These are phyloP conservation scores for Venustampulla echinocandica DNA, from an alignment of 495 filamentous ascomycete species.

Conservation along the genomic window DNA sequence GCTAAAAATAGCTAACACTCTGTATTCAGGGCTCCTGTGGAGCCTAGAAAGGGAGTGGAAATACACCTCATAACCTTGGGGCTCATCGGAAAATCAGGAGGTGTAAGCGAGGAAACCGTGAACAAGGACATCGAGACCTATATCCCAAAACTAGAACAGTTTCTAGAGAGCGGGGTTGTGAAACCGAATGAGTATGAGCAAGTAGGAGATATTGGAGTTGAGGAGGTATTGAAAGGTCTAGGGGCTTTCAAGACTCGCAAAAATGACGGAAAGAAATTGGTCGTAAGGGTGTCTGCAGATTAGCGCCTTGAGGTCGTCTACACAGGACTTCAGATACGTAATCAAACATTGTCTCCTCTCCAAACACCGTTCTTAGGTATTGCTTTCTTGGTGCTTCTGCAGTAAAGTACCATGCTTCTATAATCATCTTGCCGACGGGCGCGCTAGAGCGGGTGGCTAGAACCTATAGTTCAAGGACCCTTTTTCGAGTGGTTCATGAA, in stretches of 20 bases:
- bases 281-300: conserved; percentile 14
- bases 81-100: conserved; percentile 8
- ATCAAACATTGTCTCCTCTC: too few relatives aligned
- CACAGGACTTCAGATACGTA: too few relatives aligned
- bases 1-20: background rate
- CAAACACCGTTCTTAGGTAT: too few relatives aligned
- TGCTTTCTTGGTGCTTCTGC: too few relatives aligned
- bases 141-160: conserved; percentile 14
- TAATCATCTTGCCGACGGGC: too few relatives aligned
- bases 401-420: too few relatives aligned
- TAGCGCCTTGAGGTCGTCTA: too few relatives aligned
- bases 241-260: conserved; percentile 11
- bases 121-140: conserved; percentile 10
- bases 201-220: conserved; percentile 13
- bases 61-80: conserved; percentile 9
- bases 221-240: conserved; percentile 11
- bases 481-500: conserved; percentile 23
- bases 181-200: conserved; percentile 17
- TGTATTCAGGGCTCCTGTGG: conserved; percentile 9
- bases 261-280: conserved; percentile 12
- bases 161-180: conserved; percentile 6
- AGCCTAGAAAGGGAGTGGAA: conserved; percentile 10
- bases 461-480: conserved; percentile 17
- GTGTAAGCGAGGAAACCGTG: background rate
- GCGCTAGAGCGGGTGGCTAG: conserved; percentile 21